A percentile compares a stretch with the other conserved stretches of the same genome.
These are phyloP conservation scores for Scheffersomyces amazonensis DNA, from an alignment of 805 yeast species.

Conservation along the genomic window DNA sequence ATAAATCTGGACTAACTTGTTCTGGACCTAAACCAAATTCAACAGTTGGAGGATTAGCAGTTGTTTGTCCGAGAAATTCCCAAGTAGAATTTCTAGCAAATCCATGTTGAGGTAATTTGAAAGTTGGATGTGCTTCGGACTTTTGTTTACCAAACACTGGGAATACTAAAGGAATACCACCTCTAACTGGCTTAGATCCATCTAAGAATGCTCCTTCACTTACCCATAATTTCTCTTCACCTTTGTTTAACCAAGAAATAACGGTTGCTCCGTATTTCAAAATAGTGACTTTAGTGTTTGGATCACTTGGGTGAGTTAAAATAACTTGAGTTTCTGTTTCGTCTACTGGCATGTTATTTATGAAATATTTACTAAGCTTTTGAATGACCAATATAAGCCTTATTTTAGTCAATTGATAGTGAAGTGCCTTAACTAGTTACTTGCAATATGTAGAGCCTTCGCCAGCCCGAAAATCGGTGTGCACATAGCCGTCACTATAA, in stretches of 20 bases:
- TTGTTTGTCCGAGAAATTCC: conserved; percentile 91
- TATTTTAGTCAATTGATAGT: no score
- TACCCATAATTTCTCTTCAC: conserved; percentile 82
- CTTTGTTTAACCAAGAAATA: conserved; percentile 69
- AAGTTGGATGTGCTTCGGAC: conserved; percentile 51
- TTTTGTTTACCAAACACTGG: conserved; percentile 83
- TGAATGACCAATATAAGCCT: no score
- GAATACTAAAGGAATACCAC: conserved; percentile 95
- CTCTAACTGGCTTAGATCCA: conserved; percentile 92
- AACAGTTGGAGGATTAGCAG: conserved; percentile 63
- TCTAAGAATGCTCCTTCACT: conserved; percentile 78
- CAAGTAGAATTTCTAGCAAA: conserved; percentile 87
- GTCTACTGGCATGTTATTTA: conserved; percentile 63
- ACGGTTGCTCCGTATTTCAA: conserved; percentile 89
- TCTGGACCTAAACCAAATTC: conserved; percentile 93
- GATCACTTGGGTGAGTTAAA: conserved; percentile 51
- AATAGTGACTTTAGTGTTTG: conserved; percentile 58
- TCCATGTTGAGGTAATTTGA: conserved; percentile 89
- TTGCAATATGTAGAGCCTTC: background rate
- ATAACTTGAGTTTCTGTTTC: conserved; percentile 62
- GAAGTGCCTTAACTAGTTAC: no score
- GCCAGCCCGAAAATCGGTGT: background rate
- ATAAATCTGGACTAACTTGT: conserved; percentile 60
- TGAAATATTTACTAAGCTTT: no score
- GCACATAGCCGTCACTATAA: background rate